Percentiles rank a stretch among this genome's conserved stretches.
phyloP scores from a whole-genome alignment of 1,284 basidiomycete species.

The Cutaneotrichosporon cavernicola region DNA sequence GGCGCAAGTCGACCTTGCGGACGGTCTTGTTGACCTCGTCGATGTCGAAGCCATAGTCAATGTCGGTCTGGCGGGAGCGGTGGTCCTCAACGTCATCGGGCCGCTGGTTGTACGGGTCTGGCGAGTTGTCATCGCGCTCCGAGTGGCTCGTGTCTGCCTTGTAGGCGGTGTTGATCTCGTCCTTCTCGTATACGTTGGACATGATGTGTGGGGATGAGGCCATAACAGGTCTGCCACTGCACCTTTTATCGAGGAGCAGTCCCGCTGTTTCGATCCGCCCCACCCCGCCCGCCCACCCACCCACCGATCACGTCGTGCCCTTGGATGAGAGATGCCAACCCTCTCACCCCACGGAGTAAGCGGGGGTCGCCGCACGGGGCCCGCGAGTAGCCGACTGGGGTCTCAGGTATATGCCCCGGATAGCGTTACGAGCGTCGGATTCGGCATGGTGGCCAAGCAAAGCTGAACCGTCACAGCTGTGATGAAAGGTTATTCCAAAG shows the following conservation, averaged over 20 bases:
- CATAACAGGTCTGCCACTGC: background rate
- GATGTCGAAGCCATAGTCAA: slow-evolving; percentile 22
- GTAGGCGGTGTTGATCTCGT: background rate
- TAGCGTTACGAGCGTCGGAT: no score
- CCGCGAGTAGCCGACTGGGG: background rate
- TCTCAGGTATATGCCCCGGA: no score
- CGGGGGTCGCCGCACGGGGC: background rate
- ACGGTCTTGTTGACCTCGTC: slow-evolving; percentile 10
- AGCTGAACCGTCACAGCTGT: no score
- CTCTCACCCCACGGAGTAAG: background rate
- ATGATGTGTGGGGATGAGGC: background rate
- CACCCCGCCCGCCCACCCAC: no score
- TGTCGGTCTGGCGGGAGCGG: slow-evolving; percentile 16
- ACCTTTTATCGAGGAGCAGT: background rate
- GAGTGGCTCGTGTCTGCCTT: background rate
- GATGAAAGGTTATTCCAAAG: no score
- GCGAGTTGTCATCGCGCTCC: background rate
- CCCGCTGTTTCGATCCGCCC: background rate
- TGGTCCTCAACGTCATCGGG: background rate
- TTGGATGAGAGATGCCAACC: no score
- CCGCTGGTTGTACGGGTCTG: slow-evolving; percentile 6
- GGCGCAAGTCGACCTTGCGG: slow-evolving; percentile 23
- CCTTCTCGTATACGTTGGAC: background rate
- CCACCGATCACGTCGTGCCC: background rate
- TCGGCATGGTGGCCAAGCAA: no score